Percentiles rank a stretch among this genome's conserved stretches.
phyloP scores from a whole-genome alignment of 495 filamentous ascomycete species.

The Usnea hakonensis region DNA sequence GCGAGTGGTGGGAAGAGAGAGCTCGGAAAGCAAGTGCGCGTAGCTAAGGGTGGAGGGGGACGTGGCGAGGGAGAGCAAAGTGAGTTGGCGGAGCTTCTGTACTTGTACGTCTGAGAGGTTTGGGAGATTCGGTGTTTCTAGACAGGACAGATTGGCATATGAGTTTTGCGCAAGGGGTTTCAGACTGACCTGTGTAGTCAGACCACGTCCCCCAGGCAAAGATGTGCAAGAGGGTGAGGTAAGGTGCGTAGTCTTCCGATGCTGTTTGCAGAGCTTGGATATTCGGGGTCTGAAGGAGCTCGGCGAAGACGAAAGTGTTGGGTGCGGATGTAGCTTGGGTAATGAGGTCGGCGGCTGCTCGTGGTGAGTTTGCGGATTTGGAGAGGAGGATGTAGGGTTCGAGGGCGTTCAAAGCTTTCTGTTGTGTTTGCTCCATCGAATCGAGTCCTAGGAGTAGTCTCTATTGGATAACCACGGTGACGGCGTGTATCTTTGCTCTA shows the following conservation, averaged over 20 bases:
- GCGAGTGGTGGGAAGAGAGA: conserved; percentile 58
- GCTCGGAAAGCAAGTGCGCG: conserved; percentile 51
- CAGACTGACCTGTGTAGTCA: conserved; percentile 55
- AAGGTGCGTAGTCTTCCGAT: conserved; percentile 42
- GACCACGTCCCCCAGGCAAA: conserved; percentile 90
- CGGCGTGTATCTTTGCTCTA: neutral
- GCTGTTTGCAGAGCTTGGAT: conserved; percentile 62
- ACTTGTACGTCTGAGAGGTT: conserved; percentile 61
- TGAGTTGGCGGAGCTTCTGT: conserved; percentile 83
- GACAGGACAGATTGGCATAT: neutral
- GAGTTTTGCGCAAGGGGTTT: neutral
- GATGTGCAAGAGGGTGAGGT: conserved; percentile 73
- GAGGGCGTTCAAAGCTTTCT: conserved; percentile 76
- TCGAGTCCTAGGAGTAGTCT: neutral
- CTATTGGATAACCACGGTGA: neutral
- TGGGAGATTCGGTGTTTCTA: conserved; percentile 57
- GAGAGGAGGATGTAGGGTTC: conserved; percentile 83
- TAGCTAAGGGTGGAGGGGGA: conserved; percentile 62
- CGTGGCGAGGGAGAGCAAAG: conserved; percentile 68
- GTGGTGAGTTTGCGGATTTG: conserved; percentile 74
- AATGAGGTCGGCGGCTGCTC: conserved; percentile 78
- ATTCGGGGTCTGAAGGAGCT: conserved; percentile 76
- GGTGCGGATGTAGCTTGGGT: conserved; percentile 77
- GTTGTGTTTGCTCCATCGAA: conserved; percentile 68
- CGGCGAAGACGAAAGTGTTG: conserved; percentile 89